Conservation (phyloP, 805 yeast genomes). For the Kluyveromyces wickerhamii region DNA sequence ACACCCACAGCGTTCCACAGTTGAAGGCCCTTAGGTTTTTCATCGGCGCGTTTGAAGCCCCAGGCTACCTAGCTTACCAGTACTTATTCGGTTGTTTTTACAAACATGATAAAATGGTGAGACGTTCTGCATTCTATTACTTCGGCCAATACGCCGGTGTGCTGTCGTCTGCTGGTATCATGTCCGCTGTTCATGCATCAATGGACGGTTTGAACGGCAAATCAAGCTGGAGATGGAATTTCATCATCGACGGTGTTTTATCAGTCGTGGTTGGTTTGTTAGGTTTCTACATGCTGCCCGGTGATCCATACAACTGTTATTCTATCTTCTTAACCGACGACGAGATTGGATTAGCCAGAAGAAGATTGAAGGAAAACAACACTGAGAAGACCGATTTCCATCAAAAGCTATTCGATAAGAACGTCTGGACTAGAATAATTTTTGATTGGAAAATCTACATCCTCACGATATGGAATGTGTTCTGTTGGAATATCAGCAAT, state of each 20-base stretch:
- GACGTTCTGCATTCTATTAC: constrained; percentile 57
- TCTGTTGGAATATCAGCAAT: constrained; percentile 52
- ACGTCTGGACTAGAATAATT: constrained; percentile 46
- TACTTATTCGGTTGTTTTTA: constrained; percentile 53
- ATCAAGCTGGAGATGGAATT: constrained; percentile 69
- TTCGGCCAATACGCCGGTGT: constrained; percentile 57
- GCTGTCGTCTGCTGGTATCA: constrained; percentile 54
- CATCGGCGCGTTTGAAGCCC: constrained; percentile 58
- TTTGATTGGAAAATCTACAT: constrained; percentile 53
- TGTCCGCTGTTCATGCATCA: constrained; percentile 42
- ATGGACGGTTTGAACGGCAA: constrained; percentile 46
- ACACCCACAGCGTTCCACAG: constrained; percentile 37
- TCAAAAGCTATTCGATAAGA: constrained; percentile 32
- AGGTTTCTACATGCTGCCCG: constrained; percentile 53
- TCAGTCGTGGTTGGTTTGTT: constrained; percentile 49
- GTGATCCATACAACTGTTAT: constrained; percentile 53
- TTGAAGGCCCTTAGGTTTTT: constrained; percentile 54
- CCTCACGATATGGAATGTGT: constrained; percentile 42
- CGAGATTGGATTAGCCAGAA: constrained; percentile 46
- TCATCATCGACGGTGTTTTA: constrained; percentile 55
- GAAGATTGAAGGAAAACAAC: constrained; percentile 32
- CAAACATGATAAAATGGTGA: constrained; percentile 45
- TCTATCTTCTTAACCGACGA: constrained; percentile 47
- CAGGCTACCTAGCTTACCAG: constrained; percentile 51
- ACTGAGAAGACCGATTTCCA: constrained; percentile 24